phyloP scores from a whole-genome alignment of 257 asterid genomes.

The Solanum etuberosum region DNA sequence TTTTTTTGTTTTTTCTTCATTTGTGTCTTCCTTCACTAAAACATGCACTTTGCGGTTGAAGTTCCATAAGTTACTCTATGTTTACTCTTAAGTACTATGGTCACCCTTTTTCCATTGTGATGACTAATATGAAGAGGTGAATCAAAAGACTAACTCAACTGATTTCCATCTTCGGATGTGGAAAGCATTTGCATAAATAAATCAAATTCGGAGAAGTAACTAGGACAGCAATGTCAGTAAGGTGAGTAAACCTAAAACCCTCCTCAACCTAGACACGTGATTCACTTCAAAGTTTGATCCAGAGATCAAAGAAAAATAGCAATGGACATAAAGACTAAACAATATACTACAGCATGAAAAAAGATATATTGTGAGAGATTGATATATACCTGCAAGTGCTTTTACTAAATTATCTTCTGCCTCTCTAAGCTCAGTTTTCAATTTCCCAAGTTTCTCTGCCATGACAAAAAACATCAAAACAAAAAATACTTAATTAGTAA shows the following conservation, averaged over 20 bases:
- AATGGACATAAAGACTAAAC: not conserved
- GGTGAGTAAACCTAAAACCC: not conserved
- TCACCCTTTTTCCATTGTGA: not conserved
- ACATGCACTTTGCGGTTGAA: not conserved
- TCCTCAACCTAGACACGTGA: not conserved
- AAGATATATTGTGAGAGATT: not conserved
- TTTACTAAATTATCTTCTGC: conserved; percentile 67
- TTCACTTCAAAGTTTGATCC: not conserved
- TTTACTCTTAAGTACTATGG: not conserved
- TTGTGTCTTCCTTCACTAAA: not conserved
- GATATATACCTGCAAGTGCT: conserved; percentile 59
- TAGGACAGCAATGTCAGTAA: not conserved
- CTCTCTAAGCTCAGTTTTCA: conserved; percentile 51
- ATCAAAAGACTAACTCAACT: not conserved
- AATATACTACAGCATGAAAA: not conserved
- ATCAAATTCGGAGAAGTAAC: not conserved
- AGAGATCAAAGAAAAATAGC: not conserved
- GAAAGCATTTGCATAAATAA: not conserved
- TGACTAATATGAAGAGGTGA: not conserved
- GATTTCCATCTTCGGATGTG: not conserved
- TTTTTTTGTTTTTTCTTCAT: not conserved
- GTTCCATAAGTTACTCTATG: not conserved
- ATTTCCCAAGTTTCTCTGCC: conserved; percentile 47
- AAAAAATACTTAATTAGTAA: not conserved
- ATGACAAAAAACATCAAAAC: not conserved